Conservation (phyloP, 176 grass and related monocot genomes). For the Olyra latifolia region DNA sequence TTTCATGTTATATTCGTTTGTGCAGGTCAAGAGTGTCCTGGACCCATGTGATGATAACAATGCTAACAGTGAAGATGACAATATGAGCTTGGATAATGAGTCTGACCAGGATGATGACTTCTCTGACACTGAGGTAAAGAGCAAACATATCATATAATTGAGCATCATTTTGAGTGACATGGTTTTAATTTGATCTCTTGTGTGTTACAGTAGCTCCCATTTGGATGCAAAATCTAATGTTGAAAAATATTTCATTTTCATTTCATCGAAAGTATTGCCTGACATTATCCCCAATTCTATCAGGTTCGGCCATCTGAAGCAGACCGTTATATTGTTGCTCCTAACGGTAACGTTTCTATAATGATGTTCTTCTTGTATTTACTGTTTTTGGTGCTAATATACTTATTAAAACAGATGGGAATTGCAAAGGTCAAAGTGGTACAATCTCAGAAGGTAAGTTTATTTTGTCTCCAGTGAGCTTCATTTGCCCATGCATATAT, state of each 20-base stretch:
- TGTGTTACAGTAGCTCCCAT: neutral
- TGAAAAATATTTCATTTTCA: neutral
- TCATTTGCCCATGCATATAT: constrained; percentile 24
- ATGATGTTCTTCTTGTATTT: constrained; percentile 18
- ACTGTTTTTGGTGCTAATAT: constrained; percentile 45
- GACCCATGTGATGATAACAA: constrained; percentile 91
- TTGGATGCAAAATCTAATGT: neutral
- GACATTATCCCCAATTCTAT: constrained; percentile 26
- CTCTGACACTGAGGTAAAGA: constrained; percentile 87
- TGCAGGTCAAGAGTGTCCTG: constrained; percentile 96
- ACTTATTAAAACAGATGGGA: constrained; percentile 46
- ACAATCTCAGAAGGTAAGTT: constrained; percentile 77
- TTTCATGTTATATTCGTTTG: constrained; percentile 33
- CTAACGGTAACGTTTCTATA: constrained; percentile 61
- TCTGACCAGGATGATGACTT: constrained; percentile 61
- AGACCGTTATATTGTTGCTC: constrained; percentile 79
- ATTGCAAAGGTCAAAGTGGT: constrained; percentile 48
- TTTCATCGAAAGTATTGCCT: neutral
- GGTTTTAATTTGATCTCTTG: constrained; percentile 4
- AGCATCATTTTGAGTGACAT: constrained; percentile 3
- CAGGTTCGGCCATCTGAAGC: constrained; percentile 71
- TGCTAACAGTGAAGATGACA: constrained; percentile 60
- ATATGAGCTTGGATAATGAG: constrained; percentile 68
- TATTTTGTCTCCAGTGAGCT: constrained; percentile 20
- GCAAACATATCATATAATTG: neutral